Percentiles rank a stretch among this genome's conserved stretches.
Conservation (phyloP, 2,329 filamentous ascomycete species). For the Pseudogymnoascus sp. region DNA sequence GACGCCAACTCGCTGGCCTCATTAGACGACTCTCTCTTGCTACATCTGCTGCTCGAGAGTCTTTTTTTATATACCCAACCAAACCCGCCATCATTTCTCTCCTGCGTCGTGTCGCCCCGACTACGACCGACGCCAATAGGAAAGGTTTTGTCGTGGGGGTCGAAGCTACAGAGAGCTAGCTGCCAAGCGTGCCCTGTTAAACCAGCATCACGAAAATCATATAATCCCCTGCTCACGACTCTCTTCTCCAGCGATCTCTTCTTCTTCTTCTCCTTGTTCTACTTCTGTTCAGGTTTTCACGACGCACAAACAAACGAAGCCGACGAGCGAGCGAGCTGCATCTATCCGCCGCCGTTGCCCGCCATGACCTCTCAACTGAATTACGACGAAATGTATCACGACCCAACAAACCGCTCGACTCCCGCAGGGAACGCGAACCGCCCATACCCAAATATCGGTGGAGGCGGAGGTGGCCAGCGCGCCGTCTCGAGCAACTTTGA, state of each 20-base stretch:
- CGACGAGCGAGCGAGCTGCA: neutral
- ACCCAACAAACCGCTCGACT: constrained; percentile 6
- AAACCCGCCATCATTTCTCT: neutral
- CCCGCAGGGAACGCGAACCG: neutral
- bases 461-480: neutral
- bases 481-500: constrained; percentile 1
- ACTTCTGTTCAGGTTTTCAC: neutral
- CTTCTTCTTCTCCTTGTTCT: neutral
- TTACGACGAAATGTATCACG: constrained; percentile 4
- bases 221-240: neutral
- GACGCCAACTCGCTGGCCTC: neutral
- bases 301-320: neutral
- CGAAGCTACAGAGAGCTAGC: neutral
- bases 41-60: neutral
- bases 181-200: neutral
- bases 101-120: neutral
- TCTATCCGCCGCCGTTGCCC: neutral
- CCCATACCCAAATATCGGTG: neutral
- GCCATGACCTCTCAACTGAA: constrained; percentile 3
- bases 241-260: neutral
- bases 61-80: neutral
- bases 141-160: constrained; percentile 1
- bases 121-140: neutral
- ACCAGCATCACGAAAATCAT: neutral
- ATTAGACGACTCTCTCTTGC: neutral